phyloP scores from a whole-genome alignment of 2,329 filamentous ascomycete genomes.

The Aotearoamyces nothofagi region DNA sequence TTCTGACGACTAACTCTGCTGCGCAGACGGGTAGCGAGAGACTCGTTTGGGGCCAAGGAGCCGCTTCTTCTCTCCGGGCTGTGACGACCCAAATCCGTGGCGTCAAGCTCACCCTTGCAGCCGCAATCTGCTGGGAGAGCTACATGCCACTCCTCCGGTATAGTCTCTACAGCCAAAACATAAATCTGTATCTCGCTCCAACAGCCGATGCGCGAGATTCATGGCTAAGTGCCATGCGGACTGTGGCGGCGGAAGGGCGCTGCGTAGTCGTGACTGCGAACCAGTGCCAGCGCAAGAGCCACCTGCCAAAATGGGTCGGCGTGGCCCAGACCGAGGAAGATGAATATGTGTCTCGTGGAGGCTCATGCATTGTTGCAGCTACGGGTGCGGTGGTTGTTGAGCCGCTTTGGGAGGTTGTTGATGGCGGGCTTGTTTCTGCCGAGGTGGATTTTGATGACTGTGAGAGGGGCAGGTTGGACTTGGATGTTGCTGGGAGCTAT shows the following conservation, averaged over 20 bases:
- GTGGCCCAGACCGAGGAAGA: slow-evolving; percentile 9
- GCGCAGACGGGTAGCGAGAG: slow-evolving; percentile 60
- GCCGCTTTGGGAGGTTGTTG: slow-evolving; percentile 67
- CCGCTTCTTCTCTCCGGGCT: slow-evolving; percentile 61
- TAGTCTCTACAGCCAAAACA: slow-evolving; percentile 73
- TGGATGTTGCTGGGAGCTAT: slow-evolving; percentile 78
- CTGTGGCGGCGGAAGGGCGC: slow-evolving; percentile 65
- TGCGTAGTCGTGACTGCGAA: slow-evolving; percentile 80
- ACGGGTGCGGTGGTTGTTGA: slow-evolving; percentile 66
- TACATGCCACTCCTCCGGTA: slow-evolving; percentile 87
- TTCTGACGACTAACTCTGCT: background rate
- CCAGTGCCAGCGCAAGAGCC: slow-evolving; percentile 52
- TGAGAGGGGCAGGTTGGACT: slow-evolving; percentile 61
- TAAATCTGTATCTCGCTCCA: slow-evolving; percentile 82
- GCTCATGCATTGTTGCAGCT: slow-evolving; percentile 69
- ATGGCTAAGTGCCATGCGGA: slow-evolving; percentile 73
- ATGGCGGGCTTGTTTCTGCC: slow-evolving; percentile 47
- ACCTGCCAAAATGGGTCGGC: slow-evolving; percentile 42
- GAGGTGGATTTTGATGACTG: slow-evolving; percentile 86
- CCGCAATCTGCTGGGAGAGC: slow-evolving; percentile 93
- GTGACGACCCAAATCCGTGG: slow-evolving; percentile 69
- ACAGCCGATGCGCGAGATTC: slow-evolving; percentile 75
- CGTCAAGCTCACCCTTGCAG: slow-evolving; percentile 63
- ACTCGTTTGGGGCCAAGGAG: slow-evolving; percentile 79
- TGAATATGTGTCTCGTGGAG: slow-evolving; percentile 46